These are phyloP conservation scores for Ramaria sp. DNA, from an alignment of 768 basidiomycete genomes.

Conservation along the genomic window DNA sequence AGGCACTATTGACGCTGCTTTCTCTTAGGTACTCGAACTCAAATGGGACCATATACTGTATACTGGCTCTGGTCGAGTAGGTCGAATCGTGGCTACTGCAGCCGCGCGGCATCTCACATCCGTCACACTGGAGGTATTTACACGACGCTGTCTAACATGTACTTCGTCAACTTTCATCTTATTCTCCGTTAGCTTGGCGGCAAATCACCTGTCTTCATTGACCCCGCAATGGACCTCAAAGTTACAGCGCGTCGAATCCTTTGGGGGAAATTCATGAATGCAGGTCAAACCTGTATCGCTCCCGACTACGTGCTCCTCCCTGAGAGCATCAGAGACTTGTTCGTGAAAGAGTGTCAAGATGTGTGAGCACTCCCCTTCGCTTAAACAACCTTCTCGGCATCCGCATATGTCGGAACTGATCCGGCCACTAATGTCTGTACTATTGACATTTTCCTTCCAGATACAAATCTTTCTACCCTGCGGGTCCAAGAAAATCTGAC, in stretches of 20 bases:
- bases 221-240: slow-evolving; percentile 12
- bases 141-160: background rate
- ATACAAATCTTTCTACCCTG: slow-evolving; percentile 14
- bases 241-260: slow-evolving; percentile 17
- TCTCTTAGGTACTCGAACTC: slow-evolving; percentile 47
- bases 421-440: no score
- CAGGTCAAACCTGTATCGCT: slow-evolving; percentile 33
- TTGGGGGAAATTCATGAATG: slow-evolving; percentile 47
- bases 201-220: slow-evolving; percentile 17
- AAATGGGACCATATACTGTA: slow-evolving; percentile 45
- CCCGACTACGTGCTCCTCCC: slow-evolving; percentile 17
- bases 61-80: slow-evolving; percentile 13
- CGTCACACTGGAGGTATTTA: slow-evolving; percentile 14
- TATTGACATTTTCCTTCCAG: slow-evolving; percentile 11
- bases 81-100: slow-evolving; percentile 16
- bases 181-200: slow-evolving; percentile 1
- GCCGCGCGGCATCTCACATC: slow-evolving; percentile 18
- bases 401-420: no score
- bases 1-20: no score
- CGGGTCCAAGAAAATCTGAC: slow-evolving; percentile 26
- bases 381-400: no score
- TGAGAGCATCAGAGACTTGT: slow-evolving; percentile 9
- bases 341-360: slow-evolving; percentile 13
- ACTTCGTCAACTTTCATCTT: background rate
- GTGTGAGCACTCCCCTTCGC: slow-evolving; percentile 4